Evolutionary conservation across 148 eudicot genomes (phyloP), one percentile per base, ranked within the genome.

Genomic region (Diospyros lotus): DNA sequence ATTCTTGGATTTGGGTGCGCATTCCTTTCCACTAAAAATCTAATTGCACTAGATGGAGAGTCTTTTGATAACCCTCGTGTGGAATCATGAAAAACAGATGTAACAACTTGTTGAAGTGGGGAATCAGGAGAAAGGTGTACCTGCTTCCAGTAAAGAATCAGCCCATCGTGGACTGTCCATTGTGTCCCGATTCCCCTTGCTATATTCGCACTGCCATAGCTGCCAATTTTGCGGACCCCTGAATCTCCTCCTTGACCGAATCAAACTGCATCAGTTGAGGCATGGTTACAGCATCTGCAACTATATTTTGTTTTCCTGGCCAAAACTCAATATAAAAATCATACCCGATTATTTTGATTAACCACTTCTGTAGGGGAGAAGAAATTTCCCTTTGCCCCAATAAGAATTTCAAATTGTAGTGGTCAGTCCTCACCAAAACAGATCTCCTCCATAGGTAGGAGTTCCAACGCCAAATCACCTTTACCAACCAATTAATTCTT

Each of bases 351-450:
- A 60, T 3, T 60, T 5, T 60, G 39, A 3, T 60, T 9, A 60
- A n/a, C 64, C 64, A 60, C n/a, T 60, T 38, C 4, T 60, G 64
- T 60, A n/a, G 64, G 7, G 64, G 64, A 28, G 64, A 60, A 60
- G 64, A n/a, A n/a, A 39, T 60, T 17, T n/a, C 39, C 9, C 12
- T 5, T n/a, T 60, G 64, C 18, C 4, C 64, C 4, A 60, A 39
- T 4, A 60, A 17, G 39, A n/a, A 17, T 18, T 60, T 60, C 64
- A 60, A 17, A 11, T 39, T 60, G 18, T 60, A 60, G 9, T 60
- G 64, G 18, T 60, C 38, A 1, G 40, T 60, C 39, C 64, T 5
- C n/a, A 60, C 18, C 6, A 60, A 39, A 17, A 60, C n/a, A 2
- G 64, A 3, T 28, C 40, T 60, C 39, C 64, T 7, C 64, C 64